Conservation (phyloP, 2,329 filamentous ascomycete species). For the Bisporella sp. region DNA sequence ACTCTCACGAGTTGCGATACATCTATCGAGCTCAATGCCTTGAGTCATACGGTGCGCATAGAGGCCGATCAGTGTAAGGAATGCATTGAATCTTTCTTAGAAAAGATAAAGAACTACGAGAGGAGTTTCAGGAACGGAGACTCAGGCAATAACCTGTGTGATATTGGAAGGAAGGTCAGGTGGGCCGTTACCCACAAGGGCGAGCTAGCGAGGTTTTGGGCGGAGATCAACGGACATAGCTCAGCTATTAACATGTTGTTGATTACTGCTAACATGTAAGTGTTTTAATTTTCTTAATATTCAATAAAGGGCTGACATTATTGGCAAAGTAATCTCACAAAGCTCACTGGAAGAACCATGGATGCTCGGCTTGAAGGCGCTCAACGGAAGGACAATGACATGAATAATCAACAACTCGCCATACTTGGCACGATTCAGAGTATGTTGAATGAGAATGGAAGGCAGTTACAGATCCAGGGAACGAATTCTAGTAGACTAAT, state of each 20-base stretch:
- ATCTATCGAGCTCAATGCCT: too few species aligned
- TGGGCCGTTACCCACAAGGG: too few species aligned
- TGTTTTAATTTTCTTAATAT: neutral
- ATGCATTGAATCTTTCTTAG: too few species aligned
- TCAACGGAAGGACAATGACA: neutral
- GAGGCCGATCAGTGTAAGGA: too few species aligned
- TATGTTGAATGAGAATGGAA: neutral
- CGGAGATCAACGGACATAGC: neutral
- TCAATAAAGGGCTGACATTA: neutral
- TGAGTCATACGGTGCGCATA: too few species aligned
- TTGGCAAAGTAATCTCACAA: neutral
- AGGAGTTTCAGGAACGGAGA: too few species aligned
- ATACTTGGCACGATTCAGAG: neutral
- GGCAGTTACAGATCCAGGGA: too few species aligned
- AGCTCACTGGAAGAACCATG: neutral
- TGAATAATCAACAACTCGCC: neutral
- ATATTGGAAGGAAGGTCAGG: too few species aligned
- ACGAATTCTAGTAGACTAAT: too few species aligned
- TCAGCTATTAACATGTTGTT: neutral
- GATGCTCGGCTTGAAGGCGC: neutral
- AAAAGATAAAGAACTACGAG: too few species aligned
- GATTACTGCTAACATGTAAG: neutral
- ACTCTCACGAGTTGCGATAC: too few species aligned
- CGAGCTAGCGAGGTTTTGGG: neutral
- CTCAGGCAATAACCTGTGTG: too few species aligned